Conservation (phyloP, 768 basidiomycete genomes). For the Rhizopogon vesiculosus region DNA sequence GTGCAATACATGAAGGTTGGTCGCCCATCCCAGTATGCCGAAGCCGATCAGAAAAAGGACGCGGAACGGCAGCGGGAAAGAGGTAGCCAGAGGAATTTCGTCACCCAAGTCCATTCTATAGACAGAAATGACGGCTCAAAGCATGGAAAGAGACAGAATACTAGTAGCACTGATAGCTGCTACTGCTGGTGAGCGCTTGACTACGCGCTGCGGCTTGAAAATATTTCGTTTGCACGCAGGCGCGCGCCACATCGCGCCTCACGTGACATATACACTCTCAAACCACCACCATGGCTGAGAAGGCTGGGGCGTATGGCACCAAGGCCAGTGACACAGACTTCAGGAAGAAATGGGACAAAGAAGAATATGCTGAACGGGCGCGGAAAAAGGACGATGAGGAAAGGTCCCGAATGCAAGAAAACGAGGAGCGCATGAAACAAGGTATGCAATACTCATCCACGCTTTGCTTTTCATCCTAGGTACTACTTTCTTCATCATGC, state of each 20-base stretch:
- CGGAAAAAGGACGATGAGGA: conserved; percentile 79
- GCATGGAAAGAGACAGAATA: not conserved
- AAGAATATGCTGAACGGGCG: conserved; percentile 83
- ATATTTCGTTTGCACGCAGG: not conserved
- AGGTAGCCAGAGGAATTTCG: conserved; percentile 46
- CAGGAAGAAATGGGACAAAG: conserved; percentile 92
- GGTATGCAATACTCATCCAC: conserved; percentile 37
- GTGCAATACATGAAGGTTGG: conserved; percentile 84
- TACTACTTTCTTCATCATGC: not conserved
- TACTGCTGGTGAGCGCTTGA: not conserved
- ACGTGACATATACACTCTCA: not conserved
- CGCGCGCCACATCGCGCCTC: not conserved
- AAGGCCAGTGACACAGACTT: conserved; percentile 64
- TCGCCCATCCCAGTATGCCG: conserved; percentile 88
- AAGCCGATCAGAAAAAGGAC: conserved; percentile 75
- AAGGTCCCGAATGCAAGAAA: conserved; percentile 78
- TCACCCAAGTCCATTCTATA: conserved; percentile 28
- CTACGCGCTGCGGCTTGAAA: no score
- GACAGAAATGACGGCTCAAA: not conserved
- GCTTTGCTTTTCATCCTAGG: not conserved
- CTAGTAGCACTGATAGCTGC: not conserved
- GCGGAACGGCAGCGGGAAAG: conserved; percentile 90
- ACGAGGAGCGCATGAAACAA: conserved; percentile 80
- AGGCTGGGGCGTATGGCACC: conserved; percentile 30
- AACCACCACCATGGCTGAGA: conserved; percentile 21